phyloP scores from a whole-genome alignment of 805 yeast species.

The Sungouiozyma intestinalis region DNA sequence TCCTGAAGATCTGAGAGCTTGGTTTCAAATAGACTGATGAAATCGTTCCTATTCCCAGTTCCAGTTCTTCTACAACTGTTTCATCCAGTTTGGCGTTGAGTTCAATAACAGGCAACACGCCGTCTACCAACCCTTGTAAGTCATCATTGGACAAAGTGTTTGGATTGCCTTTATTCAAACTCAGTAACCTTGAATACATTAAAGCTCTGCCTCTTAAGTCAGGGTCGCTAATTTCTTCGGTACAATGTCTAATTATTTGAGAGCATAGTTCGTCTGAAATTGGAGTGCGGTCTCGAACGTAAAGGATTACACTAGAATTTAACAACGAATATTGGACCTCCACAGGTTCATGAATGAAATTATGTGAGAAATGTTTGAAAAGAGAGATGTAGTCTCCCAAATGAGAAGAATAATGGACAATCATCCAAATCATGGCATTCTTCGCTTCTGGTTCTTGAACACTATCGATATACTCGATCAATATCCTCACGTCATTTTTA shows the following conservation, averaged over 20 bases:
- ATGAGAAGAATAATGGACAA: slow-evolving; percentile 56
- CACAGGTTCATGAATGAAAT: slow-evolving; percentile 48
- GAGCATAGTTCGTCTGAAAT: slow-evolving; percentile 48
- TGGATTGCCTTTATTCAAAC: slow-evolving; percentile 29
- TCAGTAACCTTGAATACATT: slow-evolving; percentile 74
- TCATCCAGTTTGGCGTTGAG: slow-evolving; percentile 66
- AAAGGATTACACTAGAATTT: slow-evolving; percentile 65
- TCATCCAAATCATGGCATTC: slow-evolving; percentile 71
- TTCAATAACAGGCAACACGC: slow-evolving; percentile 51
- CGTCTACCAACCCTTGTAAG: slow-evolving; percentile 46
- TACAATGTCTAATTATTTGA: slow-evolving; percentile 50
- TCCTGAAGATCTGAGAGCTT: slow-evolving; percentile 66
- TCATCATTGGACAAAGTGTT: slow-evolving; percentile 30
- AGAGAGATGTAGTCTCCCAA: slow-evolving; percentile 27
- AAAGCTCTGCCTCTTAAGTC: slow-evolving; percentile 80
- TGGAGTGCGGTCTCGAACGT: slow-evolving; percentile 42
- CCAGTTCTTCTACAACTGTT: slow-evolving; percentile 65
- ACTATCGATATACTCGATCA: slow-evolving; percentile 37
- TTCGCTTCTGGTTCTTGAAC: slow-evolving; percentile 73
- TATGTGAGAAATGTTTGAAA: slow-evolving; percentile 29
- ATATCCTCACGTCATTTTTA: slow-evolving; percentile 32
- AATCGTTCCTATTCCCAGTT: slow-evolving; percentile 68
- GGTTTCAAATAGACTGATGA: slow-evolving; percentile 82
- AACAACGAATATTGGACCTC: slow-evolving; percentile 67
- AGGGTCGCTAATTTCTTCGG: slow-evolving; percentile 70